These are phyloP conservation scores for Tuber aestivum DNA, from an alignment of 495 filamentous ascomycete genomes.

Conservation along the genomic window DNA sequence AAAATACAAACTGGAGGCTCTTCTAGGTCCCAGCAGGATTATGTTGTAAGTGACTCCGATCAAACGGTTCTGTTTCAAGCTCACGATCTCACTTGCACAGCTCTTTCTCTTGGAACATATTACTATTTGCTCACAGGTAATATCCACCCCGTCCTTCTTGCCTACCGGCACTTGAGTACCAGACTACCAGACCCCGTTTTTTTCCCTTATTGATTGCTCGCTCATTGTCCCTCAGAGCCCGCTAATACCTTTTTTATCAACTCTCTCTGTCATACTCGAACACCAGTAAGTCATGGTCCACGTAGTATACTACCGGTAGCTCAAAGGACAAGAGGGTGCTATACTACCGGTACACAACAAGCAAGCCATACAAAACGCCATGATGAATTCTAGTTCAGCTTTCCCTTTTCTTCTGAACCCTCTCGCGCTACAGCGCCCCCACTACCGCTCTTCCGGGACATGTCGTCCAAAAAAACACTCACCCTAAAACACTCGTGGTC, in stretches of 20 bases:
- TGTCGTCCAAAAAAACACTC: background rate
- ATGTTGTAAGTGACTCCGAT: too few species aligned
- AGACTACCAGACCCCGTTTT: background rate
- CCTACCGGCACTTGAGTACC: too few species aligned
- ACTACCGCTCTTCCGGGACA: background rate
- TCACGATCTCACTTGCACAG: background rate
- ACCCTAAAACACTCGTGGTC: background rate
- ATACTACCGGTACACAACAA: background rate
- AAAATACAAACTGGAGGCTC: background rate
- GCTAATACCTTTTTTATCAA: background rate
- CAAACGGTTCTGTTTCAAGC: too few species aligned
- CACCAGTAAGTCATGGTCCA: too few species aligned
- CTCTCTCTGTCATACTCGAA: background rate
- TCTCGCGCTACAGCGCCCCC: background rate
- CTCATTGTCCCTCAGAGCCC: background rate
- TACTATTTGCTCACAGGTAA: background rate
- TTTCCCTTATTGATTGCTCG: background rate
- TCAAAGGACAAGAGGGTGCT: too few species aligned
- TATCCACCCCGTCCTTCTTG: background rate
- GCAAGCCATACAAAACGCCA: background rate
- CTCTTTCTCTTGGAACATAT: background rate
- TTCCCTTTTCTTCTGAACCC: background rate
- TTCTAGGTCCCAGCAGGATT: too few species aligned
- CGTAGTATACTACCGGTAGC: too few species aligned
- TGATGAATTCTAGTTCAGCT: background rate